Base-by-base conservation (phyloP, 768 basidiomycete species). In the Lactifluus piperatus region DNA sequence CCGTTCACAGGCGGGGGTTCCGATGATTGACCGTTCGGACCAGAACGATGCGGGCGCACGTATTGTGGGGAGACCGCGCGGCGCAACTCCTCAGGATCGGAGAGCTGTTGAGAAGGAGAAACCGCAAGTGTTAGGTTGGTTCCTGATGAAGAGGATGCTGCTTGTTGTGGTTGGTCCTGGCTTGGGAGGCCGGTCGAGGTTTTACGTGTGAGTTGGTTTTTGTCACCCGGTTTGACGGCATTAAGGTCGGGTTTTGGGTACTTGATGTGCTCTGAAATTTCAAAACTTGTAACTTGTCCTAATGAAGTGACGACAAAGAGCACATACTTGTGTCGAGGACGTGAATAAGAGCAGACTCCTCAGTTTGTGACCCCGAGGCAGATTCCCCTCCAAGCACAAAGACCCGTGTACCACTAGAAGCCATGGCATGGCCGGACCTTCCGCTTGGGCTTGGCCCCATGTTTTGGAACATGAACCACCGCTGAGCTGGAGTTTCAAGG, bases 381-480 rank as follows among this genome's bases (percentile, higher is more conserved):
- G 91, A 91, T 73, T 98, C 97, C 18, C 97, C 97, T 43, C 97
- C 97, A 16, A 99, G 80, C 5, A 99, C 94, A 65, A 91, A 91
- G 5, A 99, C 89, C 62, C 86, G 82, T 49, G 85, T 81, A 30
- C 91, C 92, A 69, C 89, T 85, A 13, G 91, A 85, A 7, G 94
- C 92, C 94, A 99, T 95, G n/a, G 95, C 91, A 72, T 99, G 97
- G 2, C 97, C 97, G 9, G 92, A 94, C 51, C 97, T 81, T 3
- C 92, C 91, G 41, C 79, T 85, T 0, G 97, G 97, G 16, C 91
- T 82, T 18, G 95, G 95, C 0, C 97, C 97, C 97, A 99, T 99
- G 69, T 97, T 97, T 72, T 97, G 94, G 77, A 99, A 99, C 92
- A 94, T 98, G 74, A 94, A 99, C 97, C 97, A 99, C 66, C 97